These are phyloP conservation scores for Pseudopithomyces maydicus DNA, from an alignment of 2,329 filamentous ascomycete species.

Conservation along the genomic window DNA sequence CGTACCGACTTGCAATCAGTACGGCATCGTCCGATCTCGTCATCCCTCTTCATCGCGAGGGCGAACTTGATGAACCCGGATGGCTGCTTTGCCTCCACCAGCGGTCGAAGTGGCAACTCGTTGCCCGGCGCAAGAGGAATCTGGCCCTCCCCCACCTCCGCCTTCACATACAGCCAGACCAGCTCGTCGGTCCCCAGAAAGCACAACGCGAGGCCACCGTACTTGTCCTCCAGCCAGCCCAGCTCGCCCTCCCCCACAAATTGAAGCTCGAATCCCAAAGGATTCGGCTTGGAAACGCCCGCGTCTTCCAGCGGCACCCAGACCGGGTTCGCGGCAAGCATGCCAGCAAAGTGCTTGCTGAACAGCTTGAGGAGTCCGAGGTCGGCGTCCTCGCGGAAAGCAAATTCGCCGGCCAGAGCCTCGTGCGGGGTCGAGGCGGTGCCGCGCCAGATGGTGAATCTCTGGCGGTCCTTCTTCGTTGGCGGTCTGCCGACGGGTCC, in stretches of 20 bases:
- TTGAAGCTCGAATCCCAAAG: background rate
- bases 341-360: background rate
- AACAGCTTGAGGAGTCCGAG: background rate
- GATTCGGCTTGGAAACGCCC: background rate
- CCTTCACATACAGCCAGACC: background rate
- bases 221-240: background rate
- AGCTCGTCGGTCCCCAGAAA: background rate
- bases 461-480: background rate
- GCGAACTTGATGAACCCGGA: background rate
- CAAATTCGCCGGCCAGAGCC: background rate
- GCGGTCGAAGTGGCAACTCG: background rate
- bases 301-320: background rate
- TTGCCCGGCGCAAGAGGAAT: background rate
- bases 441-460: background rate
- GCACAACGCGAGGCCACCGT: background rate
- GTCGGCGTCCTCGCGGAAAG: background rate
- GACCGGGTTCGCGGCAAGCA: background rate
- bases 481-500: background rate
- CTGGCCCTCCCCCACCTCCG: background rate
- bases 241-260: background rate
- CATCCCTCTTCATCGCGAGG: background rate
- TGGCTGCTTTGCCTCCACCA: background rate
- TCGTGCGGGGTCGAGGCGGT: background rate
- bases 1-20: background rate
- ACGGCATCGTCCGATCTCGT: background rate